These are phyloP conservation scores for Oemleria cerasiformis DNA, from an alignment of 306 rosid species.

Conservation along the genomic window DNA sequence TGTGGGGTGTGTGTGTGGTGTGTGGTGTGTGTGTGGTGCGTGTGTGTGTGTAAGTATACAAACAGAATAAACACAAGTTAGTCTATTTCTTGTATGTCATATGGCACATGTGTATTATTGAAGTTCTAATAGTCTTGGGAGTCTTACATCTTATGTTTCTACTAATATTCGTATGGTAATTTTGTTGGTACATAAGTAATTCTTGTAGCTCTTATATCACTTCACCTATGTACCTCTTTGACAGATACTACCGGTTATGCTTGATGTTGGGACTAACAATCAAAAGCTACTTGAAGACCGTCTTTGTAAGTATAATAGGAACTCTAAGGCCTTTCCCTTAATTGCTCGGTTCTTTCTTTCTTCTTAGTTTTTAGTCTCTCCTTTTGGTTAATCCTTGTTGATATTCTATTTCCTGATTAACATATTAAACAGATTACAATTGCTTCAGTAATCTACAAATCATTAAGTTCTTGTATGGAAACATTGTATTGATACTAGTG, in stretches of 20 bases:
- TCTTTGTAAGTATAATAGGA: conserved; percentile 74
- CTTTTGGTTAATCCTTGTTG: neutral
- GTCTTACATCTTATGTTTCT: conserved; percentile 6
- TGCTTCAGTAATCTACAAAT: neutral
- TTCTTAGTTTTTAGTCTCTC: conserved; percentile 3
- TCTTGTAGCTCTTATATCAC: conserved; percentile 19
- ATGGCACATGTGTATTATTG: neutral
- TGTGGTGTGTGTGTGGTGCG: no score
- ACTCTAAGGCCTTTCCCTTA: neutral
- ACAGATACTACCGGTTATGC: conserved; percentile 97
- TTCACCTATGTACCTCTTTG: conserved; percentile 28
- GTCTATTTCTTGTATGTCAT: neutral
- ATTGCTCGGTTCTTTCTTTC: neutral
- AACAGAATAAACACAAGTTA: neutral
- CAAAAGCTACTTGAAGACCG: conserved; percentile 82
- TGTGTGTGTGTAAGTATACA: no score
- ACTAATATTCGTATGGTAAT: conserved; percentile 5
- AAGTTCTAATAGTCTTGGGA: conserved; percentile 4
- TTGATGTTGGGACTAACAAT: conserved; percentile 96
- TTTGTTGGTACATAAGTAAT: conserved; percentile 13
- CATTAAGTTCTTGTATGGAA: neutral
- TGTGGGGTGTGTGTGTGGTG: neutral
- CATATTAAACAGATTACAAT: neutral
- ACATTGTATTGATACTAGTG: neutral
- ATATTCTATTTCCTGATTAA: neutral